Base-by-base conservation (phyloP, 2,329 filamentous ascomycete genomes). In the Talaromyces islandicus region DNA sequence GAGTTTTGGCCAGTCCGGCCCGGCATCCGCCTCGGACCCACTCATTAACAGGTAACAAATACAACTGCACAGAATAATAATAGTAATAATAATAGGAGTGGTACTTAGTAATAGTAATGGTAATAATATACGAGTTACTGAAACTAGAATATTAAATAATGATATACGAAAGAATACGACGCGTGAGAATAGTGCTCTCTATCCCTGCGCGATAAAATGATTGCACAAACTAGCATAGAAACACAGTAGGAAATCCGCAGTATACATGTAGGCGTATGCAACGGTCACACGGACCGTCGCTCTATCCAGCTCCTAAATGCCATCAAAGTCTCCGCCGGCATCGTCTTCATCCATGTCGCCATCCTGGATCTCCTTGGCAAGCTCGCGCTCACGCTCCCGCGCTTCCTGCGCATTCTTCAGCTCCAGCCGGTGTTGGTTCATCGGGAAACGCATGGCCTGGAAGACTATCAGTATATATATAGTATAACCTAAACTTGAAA, bases 291-390 rank as follows among this genome's bases (percentile, higher is more conserved):
- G n/a, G 35, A 38, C 17, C 35, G 3, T 38, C 32, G n/a, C 38
- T 46, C 43, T 46, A 46, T 46, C 43, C 35, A 35, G 17, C 19
- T 12, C 43, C 43, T 58, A 61, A 55, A 61, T 61, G n/a, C 59
- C 56, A n/a, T 61, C 59, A 59, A 97, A 97, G 71, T 97, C 93
- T 60, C 92, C 93, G 58, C 91, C 92, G 54, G 95, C 88, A 79
- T 97, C 94, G 71, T 97, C 94, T 69, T 97, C 94, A 69, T 97
- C 94, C 76, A 96, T 84, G 71, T 99, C 94, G 21, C 93, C 94
- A 67, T 97, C 94, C 77, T 96, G 91, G 72, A 99, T 97, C 81
- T 99, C 94, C 83, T 97, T 97, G 64, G 92, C 94, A 82, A 99
- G 86, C 78, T 99, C 94, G 19, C 94, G 85, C 81, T 99, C 94